Evolutionary conservation across 208 protist genomes (phyloP), one percentile per base, ranked within the genome.

Genomic region (Leishmania martiniquensis): DNA sequence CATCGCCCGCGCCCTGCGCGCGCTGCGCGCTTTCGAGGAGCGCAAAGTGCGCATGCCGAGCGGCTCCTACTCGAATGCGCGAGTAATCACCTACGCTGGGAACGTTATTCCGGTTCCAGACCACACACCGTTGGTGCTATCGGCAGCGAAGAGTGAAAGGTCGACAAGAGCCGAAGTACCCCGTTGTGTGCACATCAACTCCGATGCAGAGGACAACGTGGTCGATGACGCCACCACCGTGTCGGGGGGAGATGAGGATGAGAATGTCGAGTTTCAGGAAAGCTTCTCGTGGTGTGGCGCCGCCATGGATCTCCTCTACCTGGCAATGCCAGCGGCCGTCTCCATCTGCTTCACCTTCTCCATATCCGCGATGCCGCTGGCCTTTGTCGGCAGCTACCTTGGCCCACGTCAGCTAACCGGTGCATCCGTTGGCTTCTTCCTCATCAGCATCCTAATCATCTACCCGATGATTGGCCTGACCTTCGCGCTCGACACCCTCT

Each of bases 381-480:
- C 89, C 4, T 96, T 96, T 71, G 83, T 96, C 6, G 93, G 93
- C 70, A 93, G 84, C 73, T 87, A 89, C 75, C 83, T 93, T n/a
- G 93, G 93, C 66, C 85, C 86, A 65, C 55, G 72, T 15, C 73
- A 91, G 57, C 88, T 96, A 49, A 88, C 86, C 51, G 93, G 93
- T 22, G 90, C 91, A 25, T 94, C 89, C 15, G 87, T 96, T n/a
- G 93, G 93, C 34, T 96, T 89, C 86, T 96, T 96, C 72, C 84
- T 94, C 67, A 88, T 87, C 9, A 91, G 83, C 70, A 94, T 92
- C 20, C 74, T 94, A 34, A 82, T 90, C 10, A 78, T 91, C 5
- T 96, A 96, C 80, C 93, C 93, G 32, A 90, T 89, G 80, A 85
- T 93, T 25, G 93, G 93, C 20, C 84, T 95, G 75, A 96, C 91